These are phyloP conservation scores for Phytophthora pini DNA, from an alignment of 352 stramenopile genomes.

Conservation along the genomic window DNA sequence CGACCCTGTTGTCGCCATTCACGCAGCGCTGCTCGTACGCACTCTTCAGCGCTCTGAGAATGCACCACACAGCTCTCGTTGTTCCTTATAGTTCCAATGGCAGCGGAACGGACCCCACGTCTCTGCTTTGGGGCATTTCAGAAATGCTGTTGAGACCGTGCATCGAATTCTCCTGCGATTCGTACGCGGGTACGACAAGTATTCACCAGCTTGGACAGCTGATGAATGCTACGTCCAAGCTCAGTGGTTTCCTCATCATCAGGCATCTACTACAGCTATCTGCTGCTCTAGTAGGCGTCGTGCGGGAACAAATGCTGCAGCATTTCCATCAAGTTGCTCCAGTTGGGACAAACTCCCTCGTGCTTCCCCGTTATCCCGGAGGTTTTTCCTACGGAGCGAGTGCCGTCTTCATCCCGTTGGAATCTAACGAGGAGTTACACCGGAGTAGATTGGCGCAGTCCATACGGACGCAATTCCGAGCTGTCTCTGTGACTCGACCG, in stretches of 20 bases:
- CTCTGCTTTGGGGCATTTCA: conserved; percentile 28
- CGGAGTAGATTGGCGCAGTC: conserved; percentile 32
- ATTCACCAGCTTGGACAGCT: conserved; percentile 14
- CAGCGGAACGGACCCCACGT: conserved; percentile 7
- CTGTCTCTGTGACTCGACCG: conserved; percentile 33
- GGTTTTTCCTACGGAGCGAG: conserved; percentile 16
- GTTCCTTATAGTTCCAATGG: conserved; percentile 24
- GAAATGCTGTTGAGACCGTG: conserved; percentile 48
- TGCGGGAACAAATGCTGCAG: conserved; percentile 29
- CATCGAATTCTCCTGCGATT: conserved; percentile 31
- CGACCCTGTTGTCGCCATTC: conserved; percentile 52
- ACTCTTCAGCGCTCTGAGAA: conserved; percentile 49
- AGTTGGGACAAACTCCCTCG: conserved; percentile 20
- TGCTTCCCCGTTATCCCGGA: conserved; percentile 18
- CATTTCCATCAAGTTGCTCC: conserved; percentile 23
- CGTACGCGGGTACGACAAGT: conserved; percentile 8
- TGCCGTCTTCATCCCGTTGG: conserved; percentile 42
- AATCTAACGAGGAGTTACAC: conserved; percentile 9
- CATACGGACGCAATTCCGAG: conserved; percentile 38
- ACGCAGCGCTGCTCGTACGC: conserved; percentile 59
- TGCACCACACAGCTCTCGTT: conserved; percentile 37
- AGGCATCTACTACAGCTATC: conserved; percentile 25
- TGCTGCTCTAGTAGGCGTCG: not conserved
- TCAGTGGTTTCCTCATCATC: conserved; percentile 35
- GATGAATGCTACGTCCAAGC: conserved; percentile 18